Percentiles rank a stretch among this genome's conserved stretches.
These are phyloP conservation scores for Coemansia erecta DNA, from an alignment of 192 early-diverging fungal genomes.

Conservation along the genomic window DNA sequence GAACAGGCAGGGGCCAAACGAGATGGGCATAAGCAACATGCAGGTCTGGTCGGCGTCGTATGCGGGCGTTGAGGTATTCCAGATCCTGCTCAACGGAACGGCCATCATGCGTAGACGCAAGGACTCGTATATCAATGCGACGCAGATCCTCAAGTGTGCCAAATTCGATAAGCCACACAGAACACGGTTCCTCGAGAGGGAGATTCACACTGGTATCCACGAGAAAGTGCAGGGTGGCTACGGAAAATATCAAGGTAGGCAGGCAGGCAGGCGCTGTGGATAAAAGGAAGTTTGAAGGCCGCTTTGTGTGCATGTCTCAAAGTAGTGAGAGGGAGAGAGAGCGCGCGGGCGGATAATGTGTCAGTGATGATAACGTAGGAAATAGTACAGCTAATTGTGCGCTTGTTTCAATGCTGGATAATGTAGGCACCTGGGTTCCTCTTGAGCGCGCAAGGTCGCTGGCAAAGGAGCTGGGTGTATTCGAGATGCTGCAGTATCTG, in stretches of 20 bases:
- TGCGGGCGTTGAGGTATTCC: conserved; percentile 73
- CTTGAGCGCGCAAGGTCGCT: conserved; percentile 39
- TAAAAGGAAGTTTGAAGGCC: not conserved
- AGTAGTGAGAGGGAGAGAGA: too few relatives aligned
- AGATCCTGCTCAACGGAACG: conserved; percentile 67
- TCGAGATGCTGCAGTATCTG: conserved; percentile 26
- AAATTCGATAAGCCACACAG: conserved; percentile 81
- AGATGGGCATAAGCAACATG: conserved; percentile 6
- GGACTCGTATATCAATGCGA: conserved; percentile 86
- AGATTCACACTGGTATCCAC: conserved; percentile 75
- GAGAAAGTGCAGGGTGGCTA: conserved; percentile 97
- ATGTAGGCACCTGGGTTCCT: conserved; percentile 55
- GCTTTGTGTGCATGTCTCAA: not conserved
- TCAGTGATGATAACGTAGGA: not conserved
- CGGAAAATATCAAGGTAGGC: conserved; percentile 86
- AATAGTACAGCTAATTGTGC: conserved; percentile 3
- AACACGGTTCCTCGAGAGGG: conserved; percentile 86
- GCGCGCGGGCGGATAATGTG: not conserved
- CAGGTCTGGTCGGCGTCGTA: conserved; percentile 56
- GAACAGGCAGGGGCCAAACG: not conserved
- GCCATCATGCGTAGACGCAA: conserved; percentile 78
- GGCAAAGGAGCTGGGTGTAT: conserved; percentile 38
- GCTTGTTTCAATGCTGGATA: not conserved
- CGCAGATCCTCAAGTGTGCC: conserved; percentile 91
- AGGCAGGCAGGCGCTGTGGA: not conserved